Evolutionary conservation across 768 basidiomycete species (phyloP).

Genomic region (Basidioascus undulatus): DNA sequence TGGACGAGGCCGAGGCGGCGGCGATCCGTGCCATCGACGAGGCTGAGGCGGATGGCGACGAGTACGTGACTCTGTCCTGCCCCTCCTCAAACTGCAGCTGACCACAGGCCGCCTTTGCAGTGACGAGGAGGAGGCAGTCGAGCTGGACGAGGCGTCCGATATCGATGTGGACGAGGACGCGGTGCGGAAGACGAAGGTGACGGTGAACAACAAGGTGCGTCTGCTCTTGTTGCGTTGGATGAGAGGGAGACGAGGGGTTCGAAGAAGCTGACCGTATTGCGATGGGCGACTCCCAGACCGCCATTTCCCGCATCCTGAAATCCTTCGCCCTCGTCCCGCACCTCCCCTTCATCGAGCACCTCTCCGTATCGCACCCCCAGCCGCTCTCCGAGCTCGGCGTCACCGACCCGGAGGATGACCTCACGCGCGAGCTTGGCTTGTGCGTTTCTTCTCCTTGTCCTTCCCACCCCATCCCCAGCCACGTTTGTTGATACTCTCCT

Average conservation of each 20-base stretch:
- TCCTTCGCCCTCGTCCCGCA: constrained; percentile 47
- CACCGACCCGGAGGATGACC: constrained; percentile 53
- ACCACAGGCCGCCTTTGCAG: too few relatives aligned
- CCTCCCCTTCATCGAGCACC: constrained; percentile 30
- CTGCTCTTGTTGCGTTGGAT: background rate
- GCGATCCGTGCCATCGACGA: constrained; percentile 10
- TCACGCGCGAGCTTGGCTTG: constrained; percentile 90
- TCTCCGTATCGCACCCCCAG: constrained; percentile 47
- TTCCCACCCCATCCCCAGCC: background rate
- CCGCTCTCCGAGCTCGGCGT: constrained; percentile 43
- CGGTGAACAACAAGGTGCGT: constrained; percentile 55
- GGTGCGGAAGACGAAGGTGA: constrained; percentile 57
- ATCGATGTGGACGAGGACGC: constrained; percentile 31
- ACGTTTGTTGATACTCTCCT: background rate
- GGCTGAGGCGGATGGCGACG: constrained; percentile 16
- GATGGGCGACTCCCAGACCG: constrained; percentile 25
- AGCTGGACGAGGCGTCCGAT: constrained; percentile 14
- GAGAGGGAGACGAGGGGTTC: constrained; percentile 6
- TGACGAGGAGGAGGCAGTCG: constrained; percentile 15
- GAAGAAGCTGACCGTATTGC: constrained; percentile 7
- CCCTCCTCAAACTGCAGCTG: too few relatives aligned
- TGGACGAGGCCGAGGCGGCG: constrained; percentile 14
- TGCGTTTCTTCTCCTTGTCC: constrained; percentile 22
- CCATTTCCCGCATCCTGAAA: constrained; percentile 56
- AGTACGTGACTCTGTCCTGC: too few relatives aligned